A percentile compares a stretch with the other conserved stretches of the same genome.
These are phyloP conservation scores for Fusarium guadeloupense DNA, from an alignment of 2,329 filamentous ascomycete species.

Conservation along the genomic window DNA sequence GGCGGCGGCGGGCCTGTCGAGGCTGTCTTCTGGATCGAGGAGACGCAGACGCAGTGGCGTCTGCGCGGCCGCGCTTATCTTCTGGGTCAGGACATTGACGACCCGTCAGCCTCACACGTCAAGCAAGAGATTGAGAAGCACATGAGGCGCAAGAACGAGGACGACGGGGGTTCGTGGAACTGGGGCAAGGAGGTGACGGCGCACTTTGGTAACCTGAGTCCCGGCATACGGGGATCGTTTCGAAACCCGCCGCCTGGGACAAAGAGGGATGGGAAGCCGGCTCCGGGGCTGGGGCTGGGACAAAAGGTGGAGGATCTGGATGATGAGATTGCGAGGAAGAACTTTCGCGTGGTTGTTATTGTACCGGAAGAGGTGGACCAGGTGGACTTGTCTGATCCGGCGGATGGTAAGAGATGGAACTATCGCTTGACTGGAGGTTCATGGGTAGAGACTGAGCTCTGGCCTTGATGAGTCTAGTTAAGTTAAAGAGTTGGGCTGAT, in stretches of 20 bases:
- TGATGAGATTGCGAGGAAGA: conserved; percentile 74
- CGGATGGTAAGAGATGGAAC: conserved; percentile 69
- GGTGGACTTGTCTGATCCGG: conserved; percentile 74
- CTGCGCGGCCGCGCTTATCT: conserved; percentile 80
- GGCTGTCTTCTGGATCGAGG: conserved; percentile 81
- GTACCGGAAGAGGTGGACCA: conserved; percentile 80
- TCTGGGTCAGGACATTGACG: conserved; percentile 73
- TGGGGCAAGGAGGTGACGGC: conserved; percentile 83
- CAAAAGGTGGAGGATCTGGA: conserved; percentile 76
- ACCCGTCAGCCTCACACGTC: conserved; percentile 54
- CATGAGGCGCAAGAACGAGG: conserved; percentile 61
- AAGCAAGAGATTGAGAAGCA: conserved; percentile 67
- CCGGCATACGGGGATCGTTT: conserved; percentile 80
- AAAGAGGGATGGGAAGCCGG: conserved; percentile 62
- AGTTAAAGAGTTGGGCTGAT: too few relatives aligned
- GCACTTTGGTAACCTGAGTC: conserved; percentile 89
- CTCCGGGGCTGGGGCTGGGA: conserved; percentile 57
- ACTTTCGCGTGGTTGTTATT: conserved; percentile 87
- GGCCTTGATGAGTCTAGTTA: too few relatives aligned
- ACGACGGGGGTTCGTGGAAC: conserved; percentile 68
- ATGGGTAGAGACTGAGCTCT: conserved; percentile 77
- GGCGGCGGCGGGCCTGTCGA: conserved; percentile 79
- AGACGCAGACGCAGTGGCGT: conserved; percentile 82
- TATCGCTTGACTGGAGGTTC: conserved; percentile 67
- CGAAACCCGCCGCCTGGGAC: conserved; percentile 75